Conservation (phyloP, 1,139 yeast species). For the Protomyces inouyei region DNA sequence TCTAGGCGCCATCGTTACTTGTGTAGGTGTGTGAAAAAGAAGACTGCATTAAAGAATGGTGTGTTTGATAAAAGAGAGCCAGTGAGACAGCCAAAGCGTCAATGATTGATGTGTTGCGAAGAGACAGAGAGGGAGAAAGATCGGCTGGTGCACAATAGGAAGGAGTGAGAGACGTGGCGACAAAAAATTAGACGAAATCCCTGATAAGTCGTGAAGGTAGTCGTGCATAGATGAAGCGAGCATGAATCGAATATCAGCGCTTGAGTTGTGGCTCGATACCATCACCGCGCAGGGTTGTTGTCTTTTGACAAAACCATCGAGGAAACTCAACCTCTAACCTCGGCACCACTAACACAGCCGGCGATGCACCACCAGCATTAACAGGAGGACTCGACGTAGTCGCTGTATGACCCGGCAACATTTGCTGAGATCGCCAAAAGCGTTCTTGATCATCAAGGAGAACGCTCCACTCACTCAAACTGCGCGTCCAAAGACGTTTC, state of each 20-base stretch:
- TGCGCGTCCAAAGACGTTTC: conserved; percentile 19
- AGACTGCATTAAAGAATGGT: too few species aligned
- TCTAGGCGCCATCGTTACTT: too few species aligned
- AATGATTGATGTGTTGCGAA: too few species aligned
- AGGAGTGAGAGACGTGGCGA: too few species aligned
- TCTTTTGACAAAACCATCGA: conserved; percentile 19
- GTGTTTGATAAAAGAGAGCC: too few species aligned
- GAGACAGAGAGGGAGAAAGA: too few species aligned
- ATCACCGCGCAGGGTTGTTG: conserved; percentile 8
- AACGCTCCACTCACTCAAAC: conserved; percentile 20
- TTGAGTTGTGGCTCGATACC: neutral
- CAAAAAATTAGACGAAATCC: too few species aligned
- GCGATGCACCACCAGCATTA: neutral
- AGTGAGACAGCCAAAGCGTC: too few species aligned
- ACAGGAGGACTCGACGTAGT: neutral
- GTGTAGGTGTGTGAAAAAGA: too few species aligned
- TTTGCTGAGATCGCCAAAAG: conserved; percentile 16
- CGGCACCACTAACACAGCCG: neutral
- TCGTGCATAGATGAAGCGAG: too few species aligned
- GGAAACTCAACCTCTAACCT: conserved; percentile 21
- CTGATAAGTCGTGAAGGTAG: too few species aligned
- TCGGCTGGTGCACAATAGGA: too few species aligned
- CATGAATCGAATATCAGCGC: neutral
- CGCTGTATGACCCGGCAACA: neutral
- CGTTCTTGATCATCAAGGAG: conserved; percentile 17